A percentile compares a stretch with the other conserved stretches of the same genome.
Evolutionary conservation across 306 rosid genomes (phyloP).

Genomic region (Styphnolobium japonicum): DNA sequence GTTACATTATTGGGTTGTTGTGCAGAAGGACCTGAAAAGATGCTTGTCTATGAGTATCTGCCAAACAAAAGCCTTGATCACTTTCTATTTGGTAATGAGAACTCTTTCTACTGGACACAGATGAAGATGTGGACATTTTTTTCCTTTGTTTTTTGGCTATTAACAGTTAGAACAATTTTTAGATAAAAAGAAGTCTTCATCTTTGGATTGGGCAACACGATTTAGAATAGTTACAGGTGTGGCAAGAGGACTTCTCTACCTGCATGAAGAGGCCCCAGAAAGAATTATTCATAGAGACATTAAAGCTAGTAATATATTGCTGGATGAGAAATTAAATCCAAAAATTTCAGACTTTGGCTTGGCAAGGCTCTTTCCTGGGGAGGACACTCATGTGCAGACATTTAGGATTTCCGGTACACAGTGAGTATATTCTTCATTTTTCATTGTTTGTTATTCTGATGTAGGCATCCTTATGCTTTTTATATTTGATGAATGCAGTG

Average conservation of each 20-base stretch:
- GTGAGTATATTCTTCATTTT: constrained; percentile 55
- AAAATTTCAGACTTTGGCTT: constrained; percentile 88
- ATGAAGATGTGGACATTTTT: background rate
- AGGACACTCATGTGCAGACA: constrained; percentile 79
- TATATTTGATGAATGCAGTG: constrained; percentile 47
- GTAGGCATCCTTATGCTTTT: background rate
- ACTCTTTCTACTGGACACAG: background rate
- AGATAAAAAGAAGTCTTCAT: constrained; percentile 64
- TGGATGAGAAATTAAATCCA: constrained; percentile 73
- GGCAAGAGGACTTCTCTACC: constrained; percentile 80
- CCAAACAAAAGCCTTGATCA: constrained; percentile 86
- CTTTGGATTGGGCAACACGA: constrained; percentile 67
- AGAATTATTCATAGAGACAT: constrained; percentile 90
- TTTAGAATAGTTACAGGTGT: constrained; percentile 60
- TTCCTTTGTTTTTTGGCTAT: background rate
- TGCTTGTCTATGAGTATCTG: constrained; percentile 90
- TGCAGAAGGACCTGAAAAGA: constrained; percentile 89
- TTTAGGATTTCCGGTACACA: constrained; percentile 86
- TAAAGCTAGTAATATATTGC: constrained; percentile 83
- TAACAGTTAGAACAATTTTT: constrained; percentile 29
- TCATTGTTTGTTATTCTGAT: constrained; percentile 11
- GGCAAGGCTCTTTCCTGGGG: constrained; percentile 94
- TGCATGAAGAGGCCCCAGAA: constrained; percentile 84
- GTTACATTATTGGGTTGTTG: constrained; percentile 78
- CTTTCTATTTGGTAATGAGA: constrained; percentile 65